Evolutionary conservation across 306 rosid species (phyloP).

Genomic region (Quercus bicolor): DNA sequence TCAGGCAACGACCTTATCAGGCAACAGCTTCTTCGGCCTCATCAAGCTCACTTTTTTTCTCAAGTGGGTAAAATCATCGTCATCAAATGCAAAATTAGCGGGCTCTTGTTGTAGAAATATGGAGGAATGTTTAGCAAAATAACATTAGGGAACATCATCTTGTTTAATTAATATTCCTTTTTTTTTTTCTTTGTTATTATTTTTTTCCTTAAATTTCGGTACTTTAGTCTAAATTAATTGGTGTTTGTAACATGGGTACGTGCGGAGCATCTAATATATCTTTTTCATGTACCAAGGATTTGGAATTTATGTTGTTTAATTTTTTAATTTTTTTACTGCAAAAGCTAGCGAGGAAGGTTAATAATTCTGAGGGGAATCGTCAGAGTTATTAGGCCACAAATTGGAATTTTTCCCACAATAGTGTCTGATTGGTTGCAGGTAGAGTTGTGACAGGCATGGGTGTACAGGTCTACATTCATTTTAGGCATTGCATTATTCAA

Average conservation of each 20-base stretch:
- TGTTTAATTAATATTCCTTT: background rate
- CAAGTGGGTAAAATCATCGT: conserved; percentile 42
- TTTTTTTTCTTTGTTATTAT: conserved; percentile 15
- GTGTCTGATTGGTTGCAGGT: conserved; percentile 43
- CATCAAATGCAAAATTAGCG: conserved; percentile 32
- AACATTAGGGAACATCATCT: conserved; percentile 17
- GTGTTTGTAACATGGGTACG: background rate
- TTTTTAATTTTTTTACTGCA: conserved; percentile 25
- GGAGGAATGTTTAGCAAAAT: conserved; percentile 28
- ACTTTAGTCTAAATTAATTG: conserved; percentile 2
- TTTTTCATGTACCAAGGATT: background rate
- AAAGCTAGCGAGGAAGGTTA: conserved; percentile 16
- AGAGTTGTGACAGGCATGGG: conserved; percentile 43
- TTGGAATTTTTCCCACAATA: conserved; percentile 52
- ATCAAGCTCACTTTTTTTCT: conserved; percentile 69
- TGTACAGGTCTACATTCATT: conserved; percentile 27
- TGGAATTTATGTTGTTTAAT: background rate
- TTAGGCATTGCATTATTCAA: conserved; percentile 32
- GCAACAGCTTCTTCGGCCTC: conserved; percentile 49
- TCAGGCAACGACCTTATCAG: conserved; percentile 60
- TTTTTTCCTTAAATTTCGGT: conserved; percentile 3
- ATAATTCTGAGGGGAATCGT: background rate
- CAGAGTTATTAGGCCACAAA: background rate
- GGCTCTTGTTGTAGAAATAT: conserved; percentile 16
- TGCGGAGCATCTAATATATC: background rate